Evolutionary conservation across 176 grass and related monocot species (phyloP).

Genomic region (Oryza coarctata): DNA sequence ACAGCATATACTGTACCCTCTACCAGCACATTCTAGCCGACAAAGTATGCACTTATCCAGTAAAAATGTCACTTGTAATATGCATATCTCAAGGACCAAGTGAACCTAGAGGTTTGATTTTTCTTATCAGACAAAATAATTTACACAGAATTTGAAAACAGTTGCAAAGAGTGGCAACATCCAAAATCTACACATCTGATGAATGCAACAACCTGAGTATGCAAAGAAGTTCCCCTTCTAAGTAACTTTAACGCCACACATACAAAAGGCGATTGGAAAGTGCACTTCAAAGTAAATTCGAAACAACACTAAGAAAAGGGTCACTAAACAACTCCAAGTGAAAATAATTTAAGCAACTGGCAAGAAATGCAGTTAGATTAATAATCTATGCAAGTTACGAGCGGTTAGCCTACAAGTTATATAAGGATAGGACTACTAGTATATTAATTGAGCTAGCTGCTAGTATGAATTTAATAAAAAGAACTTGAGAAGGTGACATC

Average conservation of each 20-base stretch:
- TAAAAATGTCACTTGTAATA: background rate
- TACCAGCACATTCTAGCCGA: background rate
- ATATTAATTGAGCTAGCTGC: slow-evolving; percentile 15
- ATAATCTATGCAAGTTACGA: background rate
- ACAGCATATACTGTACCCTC: background rate
- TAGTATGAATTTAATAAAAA: slow-evolving; percentile 9
- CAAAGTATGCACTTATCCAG: slow-evolving; percentile 7
- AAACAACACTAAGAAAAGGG: slow-evolving; percentile 32
- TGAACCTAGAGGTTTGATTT: background rate
- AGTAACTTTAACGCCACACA: slow-evolving; percentile 21
- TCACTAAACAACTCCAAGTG: slow-evolving; percentile 18
- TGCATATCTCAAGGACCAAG: background rate
- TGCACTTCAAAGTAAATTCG: slow-evolving; percentile 25
- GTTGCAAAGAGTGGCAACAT: background rate
- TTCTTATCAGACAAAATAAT: background rate
- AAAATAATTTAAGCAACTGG: slow-evolving; percentile 11
- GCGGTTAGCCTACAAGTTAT: background rate
- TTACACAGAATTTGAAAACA: background rate
- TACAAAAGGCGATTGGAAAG: slow-evolving; percentile 24
- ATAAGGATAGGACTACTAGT: background rate
- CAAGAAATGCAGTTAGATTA: background rate
- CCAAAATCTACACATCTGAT: background rate
- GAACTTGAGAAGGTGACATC: slow-evolving; percentile 7
- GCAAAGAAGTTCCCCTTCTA: slow-evolving; percentile 7
- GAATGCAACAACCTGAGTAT: background rate